phyloP scores from a whole-genome alignment of 306 rosid genomes.

The Cyamopsis tetragonoloba region DNA sequence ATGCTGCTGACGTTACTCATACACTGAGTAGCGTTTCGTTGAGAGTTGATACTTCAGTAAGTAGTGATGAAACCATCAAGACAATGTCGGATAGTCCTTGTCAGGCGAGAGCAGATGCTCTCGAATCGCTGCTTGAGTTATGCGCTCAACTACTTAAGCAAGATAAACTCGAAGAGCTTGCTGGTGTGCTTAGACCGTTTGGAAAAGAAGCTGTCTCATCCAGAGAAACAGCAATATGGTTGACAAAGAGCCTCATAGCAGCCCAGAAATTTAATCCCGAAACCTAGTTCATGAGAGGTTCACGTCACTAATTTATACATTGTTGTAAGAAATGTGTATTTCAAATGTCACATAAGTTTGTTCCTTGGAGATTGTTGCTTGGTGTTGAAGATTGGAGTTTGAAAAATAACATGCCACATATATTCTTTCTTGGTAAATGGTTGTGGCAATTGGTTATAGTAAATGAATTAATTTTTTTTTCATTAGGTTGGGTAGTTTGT shows the following conservation, averaged over 20 bases:
- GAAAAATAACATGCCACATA: constrained; percentile 29
- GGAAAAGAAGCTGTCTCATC: constrained; percentile 82
- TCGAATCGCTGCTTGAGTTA: constrained; percentile 82
- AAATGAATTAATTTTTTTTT: constrained; percentile 22
- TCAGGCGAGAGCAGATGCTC: constrained; percentile 81
- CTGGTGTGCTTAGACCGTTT: constrained; percentile 75
- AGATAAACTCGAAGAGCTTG: constrained; percentile 84
- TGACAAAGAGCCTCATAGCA: constrained; percentile 78
- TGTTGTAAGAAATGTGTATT: constrained; percentile 30
- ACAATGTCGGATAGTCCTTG: constrained; percentile 39
- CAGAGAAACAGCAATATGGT: constrained; percentile 92
- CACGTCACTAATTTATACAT: constrained; percentile 31
- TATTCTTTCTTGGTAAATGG: constrained; percentile 37
- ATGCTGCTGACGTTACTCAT: constrained; percentile 17
- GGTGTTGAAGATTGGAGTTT: constrained; percentile 39
- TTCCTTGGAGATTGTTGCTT: constrained; percentile 36
- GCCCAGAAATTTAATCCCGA: constrained; percentile 63
- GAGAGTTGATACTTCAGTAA: constrained; percentile 27
- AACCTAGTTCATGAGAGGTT: constrained; percentile 30
- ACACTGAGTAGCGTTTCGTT: constrained; percentile 14
- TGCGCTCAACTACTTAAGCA: constrained; percentile 86
- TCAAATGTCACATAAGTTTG: constrained; percentile 32
- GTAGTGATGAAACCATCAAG: constrained; percentile 42
- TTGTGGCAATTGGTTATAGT: constrained; percentile 14
- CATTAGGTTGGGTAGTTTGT: neutral